Evolutionary conservation across 73 alveolate genomes (phyloP).

Genomic region (Blepharisma japonicum): DNA sequence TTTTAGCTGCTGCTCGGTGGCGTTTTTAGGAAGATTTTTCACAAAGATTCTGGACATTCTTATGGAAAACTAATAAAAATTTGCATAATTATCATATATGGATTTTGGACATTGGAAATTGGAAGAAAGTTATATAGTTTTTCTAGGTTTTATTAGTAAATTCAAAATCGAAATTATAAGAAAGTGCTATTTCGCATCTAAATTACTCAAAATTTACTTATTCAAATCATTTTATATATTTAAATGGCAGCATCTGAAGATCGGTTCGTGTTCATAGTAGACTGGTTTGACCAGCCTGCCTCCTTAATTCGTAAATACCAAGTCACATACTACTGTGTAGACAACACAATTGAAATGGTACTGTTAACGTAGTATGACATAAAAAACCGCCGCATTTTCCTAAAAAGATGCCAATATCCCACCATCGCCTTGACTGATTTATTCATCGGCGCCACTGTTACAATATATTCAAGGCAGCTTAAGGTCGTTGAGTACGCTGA

Average conservation of each 20-base stretch:
- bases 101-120: too few relatives aligned
- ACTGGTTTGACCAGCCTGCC: constrained; percentile 92
- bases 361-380: constrained; percentile 67
- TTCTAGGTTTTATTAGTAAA: too few relatives aligned
- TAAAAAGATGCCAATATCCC: constrained; percentile 85
- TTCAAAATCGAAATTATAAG: too few relatives aligned
- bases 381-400: constrained; percentile 81
- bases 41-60: constrained; percentile 67
- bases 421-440: constrained; percentile 74
- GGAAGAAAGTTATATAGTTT: too few relatives aligned
- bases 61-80: too few relatives aligned
- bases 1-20: constrained; percentile 70
- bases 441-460: constrained; percentile 83
- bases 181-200: too few relatives aligned
- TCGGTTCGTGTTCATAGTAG: constrained; percentile 86
- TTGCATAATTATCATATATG: too few relatives aligned
- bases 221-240: too few relatives aligned
- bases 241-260: constrained; percentile 48
- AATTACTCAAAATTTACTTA: too few relatives aligned
- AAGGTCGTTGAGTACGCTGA: constrained; percentile 93
- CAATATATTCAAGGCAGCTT: constrained; percentile 88
- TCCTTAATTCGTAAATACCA: constrained; percentile 77
- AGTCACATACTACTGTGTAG: constrained; percentile 83
- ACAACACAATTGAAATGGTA: constrained; percentile 93
- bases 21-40: constrained; percentile 80